Evolutionary conservation across 1,139 yeast genomes (phyloP), one percentile per base, ranked within the genome.

Genomic region (Taiozyma sp.): DNA sequence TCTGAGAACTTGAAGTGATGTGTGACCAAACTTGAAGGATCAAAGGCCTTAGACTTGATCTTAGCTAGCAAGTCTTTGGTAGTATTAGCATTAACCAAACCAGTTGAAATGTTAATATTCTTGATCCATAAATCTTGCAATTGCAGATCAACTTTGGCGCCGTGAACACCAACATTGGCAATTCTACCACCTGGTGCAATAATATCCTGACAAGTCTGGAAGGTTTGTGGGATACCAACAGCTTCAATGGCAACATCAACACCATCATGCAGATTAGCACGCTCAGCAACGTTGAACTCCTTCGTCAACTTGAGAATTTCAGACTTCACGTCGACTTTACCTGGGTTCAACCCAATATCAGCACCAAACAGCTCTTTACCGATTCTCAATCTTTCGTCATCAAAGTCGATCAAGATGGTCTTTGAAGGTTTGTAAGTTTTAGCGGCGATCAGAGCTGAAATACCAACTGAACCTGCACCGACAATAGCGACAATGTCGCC

Each of bases 1-100:
- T 84, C 84, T 41, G 69, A 64, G 58, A 82, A 76, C 58, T 76
- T 73, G 73, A 78, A 83, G 57, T 80, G 77, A 63, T 84, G 87
- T 24, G 90, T 83, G 53, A 83, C 81, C 64, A 84, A 73, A 32
- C 70, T 66, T 2, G 73, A 75, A 10, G 79, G 75, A 51, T 71
- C 68, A 36, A 74, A 57, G 8, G 59, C 55, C 10, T 70, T 68
- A 13, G 57, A 50, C n/a, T 61, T 58, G 40, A 75, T 65, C 51
- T 69, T 67, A 7, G 65, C 54, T 47, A 75, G 60, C 45, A 75
- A 62, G 22, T 63, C 66, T 14, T 60, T 54, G 1, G 76, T 72
- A 4, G 76, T 68, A 54, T 70, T 68, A 16, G 78, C 74, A 45
- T 74, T 72, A 30, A 75, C 79, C 55, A 75, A 63, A 38, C 79